Conservation (phyloP, 305 asterid species). For the Ajuga reptans region DNA sequence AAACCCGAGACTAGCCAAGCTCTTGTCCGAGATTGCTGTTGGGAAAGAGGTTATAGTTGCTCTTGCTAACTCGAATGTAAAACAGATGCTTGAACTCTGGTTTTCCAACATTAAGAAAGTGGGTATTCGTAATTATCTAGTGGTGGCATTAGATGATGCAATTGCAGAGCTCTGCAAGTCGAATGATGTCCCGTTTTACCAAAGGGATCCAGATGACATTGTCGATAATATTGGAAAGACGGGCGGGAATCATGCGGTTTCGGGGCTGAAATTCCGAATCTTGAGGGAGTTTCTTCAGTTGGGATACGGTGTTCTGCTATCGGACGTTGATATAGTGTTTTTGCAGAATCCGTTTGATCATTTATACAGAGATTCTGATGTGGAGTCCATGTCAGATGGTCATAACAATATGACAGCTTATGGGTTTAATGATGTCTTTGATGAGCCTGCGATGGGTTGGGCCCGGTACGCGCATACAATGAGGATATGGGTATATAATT, state of each 20-base stretch:
- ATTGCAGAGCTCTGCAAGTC: constrained; percentile 54
- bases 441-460: constrained; percentile 69
- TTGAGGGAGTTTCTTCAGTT: constrained; percentile 70
- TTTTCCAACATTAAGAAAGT: constrained; percentile 50
- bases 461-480: constrained; percentile 61
- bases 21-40: constrained; percentile 48
- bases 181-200: constrained; percentile 51
- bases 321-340: constrained; percentile 71
- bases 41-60: constrained; percentile 70
- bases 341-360: constrained; percentile 71
- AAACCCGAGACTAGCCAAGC: constrained; percentile 60
- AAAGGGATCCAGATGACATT: constrained; percentile 53
- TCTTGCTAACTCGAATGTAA: constrained; percentile 73
- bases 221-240: constrained; percentile 53
- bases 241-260: constrained; percentile 70
- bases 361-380: constrained; percentile 61
- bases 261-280: constrained; percentile 64
- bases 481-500: constrained; percentile 78
- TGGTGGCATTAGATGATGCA: constrained; percentile 62
- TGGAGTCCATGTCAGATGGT: constrained; percentile 86
- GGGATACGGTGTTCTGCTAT: constrained; percentile 68
- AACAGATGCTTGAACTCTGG: constrained; percentile 59
- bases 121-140: constrained; percentile 57
- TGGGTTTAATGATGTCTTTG: constrained; percentile 59
- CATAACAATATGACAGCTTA: constrained; percentile 68